Conservation (phyloP, 371 early-diverging fungal genomes). For the Haplosporangium sp. region DNA sequence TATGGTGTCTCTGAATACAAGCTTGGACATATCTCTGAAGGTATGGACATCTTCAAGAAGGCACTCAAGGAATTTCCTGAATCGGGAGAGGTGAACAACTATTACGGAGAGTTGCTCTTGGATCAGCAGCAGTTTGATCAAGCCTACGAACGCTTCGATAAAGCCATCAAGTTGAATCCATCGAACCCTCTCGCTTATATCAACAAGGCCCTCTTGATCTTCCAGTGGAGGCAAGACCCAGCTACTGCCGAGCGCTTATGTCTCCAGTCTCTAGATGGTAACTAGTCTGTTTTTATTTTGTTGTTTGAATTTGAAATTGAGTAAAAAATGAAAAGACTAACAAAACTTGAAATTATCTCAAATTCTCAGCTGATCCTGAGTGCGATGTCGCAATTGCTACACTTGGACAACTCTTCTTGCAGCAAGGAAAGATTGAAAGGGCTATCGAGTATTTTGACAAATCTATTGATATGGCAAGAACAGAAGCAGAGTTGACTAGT, state of each 20-base stretch:
- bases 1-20: constrained; percentile 95
- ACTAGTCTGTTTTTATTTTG: background rate
- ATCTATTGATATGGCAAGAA: constrained; percentile 88
- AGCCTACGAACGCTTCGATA: constrained; percentile 81
- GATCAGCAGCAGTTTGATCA: constrained; percentile 87
- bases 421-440: constrained; percentile 87
- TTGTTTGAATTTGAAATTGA: too few species aligned
- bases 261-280: constrained; percentile 83
- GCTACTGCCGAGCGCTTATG: constrained; percentile 83
- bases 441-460: constrained; percentile 87
- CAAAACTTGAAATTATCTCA: background rate
- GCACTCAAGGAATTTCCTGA: constrained; percentile 83
- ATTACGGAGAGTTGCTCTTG: constrained; percentile 94
- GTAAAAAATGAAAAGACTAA: background rate
- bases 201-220: constrained; percentile 93
- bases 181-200: constrained; percentile 92
- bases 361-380: constrained; percentile 80
- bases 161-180: constrained; percentile 78
- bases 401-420: constrained; percentile 89
- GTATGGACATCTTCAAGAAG: constrained; percentile 84
- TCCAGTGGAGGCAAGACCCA: constrained; percentile 84
- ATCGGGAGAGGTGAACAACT: constrained; percentile 93
- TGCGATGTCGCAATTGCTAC: constrained; percentile 96
- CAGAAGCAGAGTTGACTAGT: constrained; percentile 90
- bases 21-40: constrained; percentile 76